Evolutionary conservation across 1,284 basidiomycete genomes (phyloP).

Genomic region (Malassezia equina): DNA sequence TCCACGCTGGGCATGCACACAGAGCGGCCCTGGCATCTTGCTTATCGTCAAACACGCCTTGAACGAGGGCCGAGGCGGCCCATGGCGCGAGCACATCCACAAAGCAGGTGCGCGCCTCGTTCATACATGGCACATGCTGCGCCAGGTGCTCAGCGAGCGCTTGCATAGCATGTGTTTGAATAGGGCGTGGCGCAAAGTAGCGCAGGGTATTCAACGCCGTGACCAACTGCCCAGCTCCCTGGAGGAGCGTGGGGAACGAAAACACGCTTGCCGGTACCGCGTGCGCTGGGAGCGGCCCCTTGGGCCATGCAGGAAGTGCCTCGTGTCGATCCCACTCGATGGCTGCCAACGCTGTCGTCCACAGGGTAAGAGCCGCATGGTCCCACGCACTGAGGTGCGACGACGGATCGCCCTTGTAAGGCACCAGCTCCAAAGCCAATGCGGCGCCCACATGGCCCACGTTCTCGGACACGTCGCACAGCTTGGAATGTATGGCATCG

Average conservation of each 20-base stretch:
- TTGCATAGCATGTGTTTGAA: background rate
- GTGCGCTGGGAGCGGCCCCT: background rate
- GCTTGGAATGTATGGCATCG: background rate
- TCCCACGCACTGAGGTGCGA: background rate
- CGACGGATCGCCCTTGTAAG: background rate
- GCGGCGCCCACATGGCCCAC: background rate
- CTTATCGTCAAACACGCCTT: background rate
- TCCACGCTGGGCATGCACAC: background rate
- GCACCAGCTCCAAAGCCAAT: background rate
- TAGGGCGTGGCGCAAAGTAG: constrained; percentile 5
- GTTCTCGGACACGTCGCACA: background rate
- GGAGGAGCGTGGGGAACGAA: background rate
- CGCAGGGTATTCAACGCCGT: constrained; percentile 12
- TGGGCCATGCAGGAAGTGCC: background rate
- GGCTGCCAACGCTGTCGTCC: background rate
- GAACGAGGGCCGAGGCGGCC: background rate
- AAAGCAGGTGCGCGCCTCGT: background rate
- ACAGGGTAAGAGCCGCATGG: background rate
- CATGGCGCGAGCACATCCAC: background rate
- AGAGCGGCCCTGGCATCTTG: background rate
- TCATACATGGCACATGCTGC: background rate
- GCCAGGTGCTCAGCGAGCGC: constrained; percentile 1
- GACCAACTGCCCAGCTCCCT: background rate
- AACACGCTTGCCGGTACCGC: background rate
- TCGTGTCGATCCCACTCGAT: background rate